Conservation (phyloP, 192 early-diverging fungal species). For the Dissophora globulifera region DNA sequence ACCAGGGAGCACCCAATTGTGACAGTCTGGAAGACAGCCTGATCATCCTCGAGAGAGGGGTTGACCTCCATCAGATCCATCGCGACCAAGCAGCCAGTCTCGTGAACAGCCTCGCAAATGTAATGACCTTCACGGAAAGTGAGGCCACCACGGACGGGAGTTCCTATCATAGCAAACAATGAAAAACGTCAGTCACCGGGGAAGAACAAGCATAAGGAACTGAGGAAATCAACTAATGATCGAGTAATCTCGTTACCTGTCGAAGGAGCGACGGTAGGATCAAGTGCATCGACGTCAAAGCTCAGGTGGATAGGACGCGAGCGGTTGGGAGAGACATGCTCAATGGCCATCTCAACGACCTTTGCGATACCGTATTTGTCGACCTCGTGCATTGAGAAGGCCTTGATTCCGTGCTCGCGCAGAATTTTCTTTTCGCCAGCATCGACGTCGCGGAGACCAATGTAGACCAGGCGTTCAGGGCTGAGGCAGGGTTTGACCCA, state of each 20-base stretch:
- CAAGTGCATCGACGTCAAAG: constrained; percentile 96
- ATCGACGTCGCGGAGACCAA: constrained; percentile 96
- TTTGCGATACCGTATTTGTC: constrained; percentile 94
- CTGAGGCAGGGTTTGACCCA: constrained; percentile 87
- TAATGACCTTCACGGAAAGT: constrained; percentile 98
- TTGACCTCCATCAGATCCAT: constrained; percentile 97
- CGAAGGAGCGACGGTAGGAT: constrained; percentile 92
- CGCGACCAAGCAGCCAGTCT: constrained; percentile 89
- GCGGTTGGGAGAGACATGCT: constrained; percentile 82
- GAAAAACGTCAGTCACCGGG: not conserved
- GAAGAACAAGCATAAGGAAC: not conserved
- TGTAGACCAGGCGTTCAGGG: constrained; percentile 87
- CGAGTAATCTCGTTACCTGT: constrained; percentile 59
- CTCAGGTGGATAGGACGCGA: constrained; percentile 86
- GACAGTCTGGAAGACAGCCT: constrained; percentile 83
- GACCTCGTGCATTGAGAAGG: constrained; percentile 96
- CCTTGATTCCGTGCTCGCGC: constrained; percentile 85
- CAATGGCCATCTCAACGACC: constrained; percentile 92
- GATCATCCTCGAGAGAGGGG: constrained; percentile 83
- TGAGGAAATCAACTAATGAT: not conserved
- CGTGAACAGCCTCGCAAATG: constrained; percentile 90
- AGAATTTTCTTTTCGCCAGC: constrained; percentile 87
- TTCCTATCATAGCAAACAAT: constrained; percentile 65
- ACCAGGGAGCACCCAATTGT: constrained; percentile 91
- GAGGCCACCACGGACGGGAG: constrained; percentile 94